These are phyloP conservation scores for Thelonectria discophora DNA, from an alignment of 2,329 filamentous ascomycete genomes.

Conservation along the genomic window DNA sequence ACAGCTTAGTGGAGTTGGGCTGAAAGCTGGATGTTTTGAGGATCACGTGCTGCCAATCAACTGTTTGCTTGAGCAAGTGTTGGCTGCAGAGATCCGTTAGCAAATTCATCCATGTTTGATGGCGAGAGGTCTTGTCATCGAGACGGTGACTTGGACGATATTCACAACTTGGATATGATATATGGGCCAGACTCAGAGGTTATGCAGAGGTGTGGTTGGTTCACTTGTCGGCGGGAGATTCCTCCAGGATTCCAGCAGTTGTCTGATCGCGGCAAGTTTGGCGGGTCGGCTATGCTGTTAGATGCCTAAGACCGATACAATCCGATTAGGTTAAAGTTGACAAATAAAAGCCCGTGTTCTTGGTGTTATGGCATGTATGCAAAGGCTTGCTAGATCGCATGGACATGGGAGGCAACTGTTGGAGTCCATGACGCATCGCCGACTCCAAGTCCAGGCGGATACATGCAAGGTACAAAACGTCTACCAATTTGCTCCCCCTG, in stretches of 20 bases:
- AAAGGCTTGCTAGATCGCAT: too few relatives aligned
- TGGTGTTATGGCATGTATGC: too few relatives aligned
- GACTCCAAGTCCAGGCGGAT: background rate
- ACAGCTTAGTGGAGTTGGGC: background rate
- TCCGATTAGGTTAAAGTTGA: background rate
- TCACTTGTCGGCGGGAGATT: background rate
- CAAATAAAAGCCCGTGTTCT: too few relatives aligned
- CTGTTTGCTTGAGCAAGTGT: background rate
- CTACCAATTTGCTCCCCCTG: background rate
- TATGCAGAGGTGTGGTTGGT: background rate
- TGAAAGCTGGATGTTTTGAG: background rate
- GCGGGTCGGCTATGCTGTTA: background rate
- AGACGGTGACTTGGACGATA: too few relatives aligned
- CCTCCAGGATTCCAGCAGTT: background rate
- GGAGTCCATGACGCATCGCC: background rate
- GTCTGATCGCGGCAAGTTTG: background rate
- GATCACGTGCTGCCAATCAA: background rate
- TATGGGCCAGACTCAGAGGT: background rate
- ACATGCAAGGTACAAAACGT: background rate
- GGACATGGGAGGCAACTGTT: too few relatives aligned
- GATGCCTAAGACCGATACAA: background rate
- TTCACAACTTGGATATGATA: too few relatives aligned
- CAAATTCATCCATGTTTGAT: background rate
- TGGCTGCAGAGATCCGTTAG: background rate
- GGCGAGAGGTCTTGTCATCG: too few relatives aligned